Evolutionary conservation across 192 early-diverging fungal genomes (phyloP).

Genomic region (Piromyces finnis): DNA sequence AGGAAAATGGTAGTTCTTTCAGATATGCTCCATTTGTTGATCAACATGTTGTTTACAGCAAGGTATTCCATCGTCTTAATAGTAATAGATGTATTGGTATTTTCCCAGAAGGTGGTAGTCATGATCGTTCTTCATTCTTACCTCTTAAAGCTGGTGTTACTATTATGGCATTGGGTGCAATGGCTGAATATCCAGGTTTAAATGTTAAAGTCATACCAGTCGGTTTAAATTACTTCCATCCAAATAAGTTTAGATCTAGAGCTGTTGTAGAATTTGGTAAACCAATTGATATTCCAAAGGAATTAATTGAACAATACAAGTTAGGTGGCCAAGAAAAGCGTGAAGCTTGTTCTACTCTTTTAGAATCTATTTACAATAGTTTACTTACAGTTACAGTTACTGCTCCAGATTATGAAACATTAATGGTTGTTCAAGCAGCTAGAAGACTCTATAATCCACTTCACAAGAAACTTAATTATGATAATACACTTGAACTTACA

Average conservation of each 20-base stretch:
- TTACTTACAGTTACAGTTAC: slow-evolving; percentile 81
- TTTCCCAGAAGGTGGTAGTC: slow-evolving; percentile 95
- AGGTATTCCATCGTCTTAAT: slow-evolving; percentile 62
- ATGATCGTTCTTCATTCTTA: slow-evolving; percentile 89
- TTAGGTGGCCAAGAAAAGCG: slow-evolving; percentile 67
- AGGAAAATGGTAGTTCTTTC: slow-evolving; percentile 30
- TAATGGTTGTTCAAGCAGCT: slow-evolving; percentile 88
- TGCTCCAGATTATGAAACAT: slow-evolving; percentile 78
- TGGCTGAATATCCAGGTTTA: slow-evolving; percentile 61
- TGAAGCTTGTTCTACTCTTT: slow-evolving; percentile 56
- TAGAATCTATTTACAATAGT: slow-evolving; percentile 59
- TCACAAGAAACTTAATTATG: slow-evolving; percentile 66
- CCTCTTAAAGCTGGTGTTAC: slow-evolving; percentile 69
- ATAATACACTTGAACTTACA: slow-evolving; percentile 73
- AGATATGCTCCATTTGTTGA: slow-evolving; percentile 68
- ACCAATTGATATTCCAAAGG: slow-evolving; percentile 57
- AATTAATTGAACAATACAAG: slow-evolving; percentile 69
- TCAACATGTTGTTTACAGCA: slow-evolving; percentile 69
- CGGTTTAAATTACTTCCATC: slow-evolving; percentile 91
- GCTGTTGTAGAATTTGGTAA: slow-evolving; percentile 96
- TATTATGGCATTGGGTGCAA: slow-evolving; percentile 72
- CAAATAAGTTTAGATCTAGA: slow-evolving; percentile 76
- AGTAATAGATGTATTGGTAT: slow-evolving; percentile 73
- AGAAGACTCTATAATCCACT: slow-evolving; percentile 78
- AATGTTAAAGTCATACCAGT: slow-evolving; percentile 87